A percentile compares a stretch with the other conserved stretches of the same genome.
Evolutionary conservation across 2,329 filamentous ascomycete species (phyloP).

Genomic region (Fusarium decemcellulare): DNA sequence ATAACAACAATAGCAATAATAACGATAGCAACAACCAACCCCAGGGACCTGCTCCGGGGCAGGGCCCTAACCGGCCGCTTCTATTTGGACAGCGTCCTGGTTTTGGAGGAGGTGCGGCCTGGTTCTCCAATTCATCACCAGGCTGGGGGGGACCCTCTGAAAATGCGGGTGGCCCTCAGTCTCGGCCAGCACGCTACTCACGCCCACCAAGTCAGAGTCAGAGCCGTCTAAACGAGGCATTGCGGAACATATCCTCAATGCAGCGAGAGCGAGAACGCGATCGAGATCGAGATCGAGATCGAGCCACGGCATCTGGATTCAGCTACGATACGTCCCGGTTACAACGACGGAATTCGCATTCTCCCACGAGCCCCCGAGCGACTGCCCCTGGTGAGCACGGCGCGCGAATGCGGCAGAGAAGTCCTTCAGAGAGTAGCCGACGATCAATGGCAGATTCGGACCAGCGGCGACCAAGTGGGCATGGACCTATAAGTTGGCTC

Average conservation of each 20-base stretch:
- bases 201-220: conserved; percentile 48
- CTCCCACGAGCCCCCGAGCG: conserved; percentile 54
- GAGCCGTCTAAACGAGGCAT: conserved; percentile 48
- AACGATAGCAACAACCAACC: conserved; percentile 24
- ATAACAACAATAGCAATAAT: conserved; percentile 27
- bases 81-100: conserved; percentile 18
- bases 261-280: conserved; percentile 47
- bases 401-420: conserved; percentile 55
- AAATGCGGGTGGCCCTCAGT: conserved; percentile 10
- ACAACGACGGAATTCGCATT: conserved; percentile 56
- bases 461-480: conserved; percentile 50
- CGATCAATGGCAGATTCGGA: conserved; percentile 47
- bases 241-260: conserved; percentile 48
- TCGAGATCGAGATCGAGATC: conserved; percentile 43
- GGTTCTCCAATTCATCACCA: conserved; percentile 15
- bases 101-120: conserved; percentile 7
- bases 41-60: conserved; percentile 27
- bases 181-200: conserved; percentile 34
- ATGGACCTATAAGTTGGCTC: conserved; percentile 60
- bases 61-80: conserved; percentile 21
- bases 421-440: conserved; percentile 55
- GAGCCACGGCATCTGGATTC: conserved; percentile 43
- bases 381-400: conserved; percentile 48
- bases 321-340: conserved; percentile 53
- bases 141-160: conserved; percentile 14